phyloP scores from a whole-genome alignment of 2,329 filamentous ascomycete genomes.

The Fusarium tjaetaba region DNA sequence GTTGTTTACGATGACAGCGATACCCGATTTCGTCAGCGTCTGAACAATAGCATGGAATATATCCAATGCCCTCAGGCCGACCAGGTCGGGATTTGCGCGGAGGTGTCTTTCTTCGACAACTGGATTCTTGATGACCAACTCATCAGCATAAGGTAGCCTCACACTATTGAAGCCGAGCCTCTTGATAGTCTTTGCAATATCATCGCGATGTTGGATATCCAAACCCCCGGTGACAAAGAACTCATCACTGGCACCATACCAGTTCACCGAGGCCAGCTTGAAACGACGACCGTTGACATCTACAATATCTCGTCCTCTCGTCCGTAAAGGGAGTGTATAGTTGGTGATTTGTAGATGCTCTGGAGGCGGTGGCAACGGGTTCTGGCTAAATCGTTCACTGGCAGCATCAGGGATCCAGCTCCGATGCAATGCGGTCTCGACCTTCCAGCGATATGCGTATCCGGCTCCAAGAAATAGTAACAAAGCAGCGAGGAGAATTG shows the following conservation, averaged over 20 bases:
- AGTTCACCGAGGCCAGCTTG: slow-evolving; percentile 73
- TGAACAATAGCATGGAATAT: slow-evolving; percentile 68
- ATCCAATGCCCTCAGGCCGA: slow-evolving; percentile 66
- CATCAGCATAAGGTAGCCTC: slow-evolving; percentile 74
- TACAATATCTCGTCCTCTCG: slow-evolving; percentile 68
- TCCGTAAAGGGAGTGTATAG: slow-evolving; percentile 67
- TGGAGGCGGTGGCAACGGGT: slow-evolving; percentile 57
- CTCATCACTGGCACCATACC: slow-evolving; percentile 77
- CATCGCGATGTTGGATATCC: slow-evolving; percentile 68
- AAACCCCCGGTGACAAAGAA: slow-evolving; percentile 72
- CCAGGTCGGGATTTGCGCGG: slow-evolving; percentile 68
- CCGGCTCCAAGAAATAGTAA: slow-evolving; percentile 41
- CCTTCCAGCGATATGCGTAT: slow-evolving; percentile 56
- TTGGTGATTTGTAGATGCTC: slow-evolving; percentile 55
- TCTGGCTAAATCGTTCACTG: slow-evolving; percentile 58
- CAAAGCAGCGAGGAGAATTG: slow-evolving; percentile 52
- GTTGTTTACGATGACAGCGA: slow-evolving; percentile 75
- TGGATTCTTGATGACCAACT: slow-evolving; percentile 71
- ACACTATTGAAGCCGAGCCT: slow-evolving; percentile 76
- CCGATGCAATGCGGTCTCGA: slow-evolving; percentile 55
- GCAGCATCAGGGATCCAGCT: slow-evolving; percentile 62
- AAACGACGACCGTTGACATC: slow-evolving; percentile 66
- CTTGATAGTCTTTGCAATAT: slow-evolving; percentile 69
- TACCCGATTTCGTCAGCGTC: slow-evolving; percentile 68
- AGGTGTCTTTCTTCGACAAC: slow-evolving; percentile 60